These are phyloP conservation scores for Smittium mucronatum DNA, from an alignment of 371 early-diverging fungal species.

Conservation along the genomic window DNA sequence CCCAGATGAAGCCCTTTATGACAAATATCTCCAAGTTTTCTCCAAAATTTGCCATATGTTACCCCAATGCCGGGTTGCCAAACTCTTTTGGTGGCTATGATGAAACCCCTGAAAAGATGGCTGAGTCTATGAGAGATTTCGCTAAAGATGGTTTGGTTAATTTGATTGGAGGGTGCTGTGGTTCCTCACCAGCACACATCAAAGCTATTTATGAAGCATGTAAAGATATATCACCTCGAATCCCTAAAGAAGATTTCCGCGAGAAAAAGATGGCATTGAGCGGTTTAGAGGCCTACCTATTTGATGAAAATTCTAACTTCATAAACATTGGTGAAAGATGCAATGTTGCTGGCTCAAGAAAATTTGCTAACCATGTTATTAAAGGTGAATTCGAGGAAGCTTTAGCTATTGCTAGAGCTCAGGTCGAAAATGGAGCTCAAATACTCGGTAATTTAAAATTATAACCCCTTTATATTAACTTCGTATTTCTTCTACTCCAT, in stretches of 20 bases:
- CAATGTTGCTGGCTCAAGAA: slow-evolving; percentile 86
- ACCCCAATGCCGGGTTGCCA: slow-evolving; percentile 84
- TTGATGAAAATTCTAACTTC: slow-evolving; percentile 67
- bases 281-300: slow-evolving; percentile 67
- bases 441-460: slow-evolving; percentile 30
- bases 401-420: slow-evolving; percentile 76
- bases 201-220: slow-evolving; percentile 71
- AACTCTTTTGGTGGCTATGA: slow-evolving; percentile 84
- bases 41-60: slow-evolving; percentile 72
- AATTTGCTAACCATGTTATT: slow-evolving; percentile 80
- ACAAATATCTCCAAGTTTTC: slow-evolving; percentile 73
- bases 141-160: slow-evolving; percentile 81
- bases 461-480: neutral
- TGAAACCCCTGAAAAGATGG: slow-evolving; percentile 76
- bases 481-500: neutral
- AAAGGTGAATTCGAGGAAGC: slow-evolving; percentile 86
- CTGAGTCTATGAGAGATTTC: slow-evolving; percentile 63
- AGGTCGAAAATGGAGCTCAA: slow-evolving; percentile 89
- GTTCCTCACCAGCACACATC: slow-evolving; percentile 87
- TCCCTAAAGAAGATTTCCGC: slow-evolving; percentile 20
- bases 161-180: slow-evolving; percentile 92
- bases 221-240: slow-evolving; percentile 58
- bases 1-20: slow-evolving; percentile 89
- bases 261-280: slow-evolving; percentile 61
- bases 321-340: slow-evolving; percentile 92